These are phyloP conservation scores for Oryza brachyantha DNA, from an alignment of 176 grass and related monocot species.

Conservation along the genomic window DNA sequence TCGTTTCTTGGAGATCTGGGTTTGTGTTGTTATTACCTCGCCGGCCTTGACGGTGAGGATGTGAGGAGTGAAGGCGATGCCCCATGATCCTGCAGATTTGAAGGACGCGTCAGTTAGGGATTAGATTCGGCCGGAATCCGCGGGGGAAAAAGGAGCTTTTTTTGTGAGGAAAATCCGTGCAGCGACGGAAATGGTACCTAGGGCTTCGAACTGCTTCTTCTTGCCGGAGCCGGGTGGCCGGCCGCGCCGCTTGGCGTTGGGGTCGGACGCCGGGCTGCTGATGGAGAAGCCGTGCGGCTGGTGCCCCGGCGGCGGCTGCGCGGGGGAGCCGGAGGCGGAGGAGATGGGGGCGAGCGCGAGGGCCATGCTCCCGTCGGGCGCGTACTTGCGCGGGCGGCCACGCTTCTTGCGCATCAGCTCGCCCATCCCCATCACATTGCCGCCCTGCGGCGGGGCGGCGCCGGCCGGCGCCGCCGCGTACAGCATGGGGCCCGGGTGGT, in stretches of 20 bases:
- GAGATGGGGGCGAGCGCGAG: constrained; percentile 73
- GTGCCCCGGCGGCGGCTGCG: background rate
- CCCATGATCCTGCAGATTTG: constrained; percentile 71
- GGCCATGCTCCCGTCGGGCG: constrained; percentile 79
- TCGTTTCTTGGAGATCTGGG: constrained; percentile 29
- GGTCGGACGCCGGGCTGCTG: constrained; percentile 69
- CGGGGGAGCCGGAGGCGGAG: constrained; percentile 40
- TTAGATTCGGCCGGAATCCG: background rate
- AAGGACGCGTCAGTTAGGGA: background rate
- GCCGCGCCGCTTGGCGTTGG: constrained; percentile 75
- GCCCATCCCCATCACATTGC: constrained; percentile 54
- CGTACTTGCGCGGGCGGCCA: constrained; percentile 95
- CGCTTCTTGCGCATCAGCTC: constrained; percentile 88
- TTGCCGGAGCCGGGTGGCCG: constrained; percentile 91
- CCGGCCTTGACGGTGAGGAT: constrained; percentile 88
- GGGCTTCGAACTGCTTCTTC: constrained; percentile 98
- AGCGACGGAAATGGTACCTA: constrained; percentile 50
- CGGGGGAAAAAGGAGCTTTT: background rate
- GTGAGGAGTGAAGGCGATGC: constrained; percentile 93
- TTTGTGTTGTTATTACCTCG: constrained; percentile 55
- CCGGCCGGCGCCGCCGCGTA: constrained; percentile 26
- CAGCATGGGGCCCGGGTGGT: constrained; percentile 39
- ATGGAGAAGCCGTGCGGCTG: constrained; percentile 56
- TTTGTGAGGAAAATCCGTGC: background rate
- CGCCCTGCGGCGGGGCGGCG: background rate